These are phyloP conservation scores for Tricholoma terreum DNA, from an alignment of 768 basidiomycete genomes.

Conservation along the genomic window DNA sequence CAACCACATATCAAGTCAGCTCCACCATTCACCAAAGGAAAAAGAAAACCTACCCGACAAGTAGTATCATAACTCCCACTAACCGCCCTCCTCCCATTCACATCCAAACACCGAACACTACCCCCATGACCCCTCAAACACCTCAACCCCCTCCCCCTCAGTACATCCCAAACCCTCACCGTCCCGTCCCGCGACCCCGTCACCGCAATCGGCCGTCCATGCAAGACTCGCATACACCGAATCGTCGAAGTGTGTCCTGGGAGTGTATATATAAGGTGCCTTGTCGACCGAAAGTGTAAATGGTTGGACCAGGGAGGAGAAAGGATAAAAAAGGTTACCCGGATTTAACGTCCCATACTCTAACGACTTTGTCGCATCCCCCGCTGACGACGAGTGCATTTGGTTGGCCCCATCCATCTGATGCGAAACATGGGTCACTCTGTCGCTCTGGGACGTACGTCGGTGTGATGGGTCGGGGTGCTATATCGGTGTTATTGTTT, in stretches of 20 bases:
- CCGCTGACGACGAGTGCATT: slow-evolving; percentile 83
- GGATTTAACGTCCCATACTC: slow-evolving; percentile 87
- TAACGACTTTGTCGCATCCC: slow-evolving; percentile 88
- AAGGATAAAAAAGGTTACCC: slow-evolving; percentile 50
- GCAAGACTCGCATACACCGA: slow-evolving; percentile 83
- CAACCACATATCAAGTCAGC: not conserved
- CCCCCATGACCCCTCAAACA: slow-evolving; percentile 73
- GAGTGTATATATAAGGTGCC: slow-evolving; percentile 73
- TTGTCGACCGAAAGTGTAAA: slow-evolving; percentile 14
- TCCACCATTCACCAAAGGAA: slow-evolving; percentile 2
- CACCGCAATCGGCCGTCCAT: slow-evolving; percentile 84
- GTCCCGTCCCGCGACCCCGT: slow-evolving; percentile 87
- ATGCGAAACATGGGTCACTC: slow-evolving; percentile 59
- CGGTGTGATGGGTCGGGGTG: not conserved
- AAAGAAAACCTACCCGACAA: slow-evolving; percentile 56
- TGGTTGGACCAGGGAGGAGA: not conserved
- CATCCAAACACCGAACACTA: slow-evolving; percentile 87
- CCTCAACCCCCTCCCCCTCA: slow-evolving; percentile 63
- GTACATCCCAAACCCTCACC: slow-evolving; percentile 91
- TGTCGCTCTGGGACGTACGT: slow-evolving; percentile 30
- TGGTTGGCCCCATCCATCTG: slow-evolving; percentile 88
- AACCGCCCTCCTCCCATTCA: slow-evolving; percentile 78
- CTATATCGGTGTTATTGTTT: not conserved
- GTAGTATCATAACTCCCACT: slow-evolving; percentile 94
- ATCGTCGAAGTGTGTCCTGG: slow-evolving; percentile 88